Evolutionary conservation across 805 yeast genomes (phyloP), one percentile per base, ranked within the genome.

Genomic region (Candida odintsovae): DNA sequence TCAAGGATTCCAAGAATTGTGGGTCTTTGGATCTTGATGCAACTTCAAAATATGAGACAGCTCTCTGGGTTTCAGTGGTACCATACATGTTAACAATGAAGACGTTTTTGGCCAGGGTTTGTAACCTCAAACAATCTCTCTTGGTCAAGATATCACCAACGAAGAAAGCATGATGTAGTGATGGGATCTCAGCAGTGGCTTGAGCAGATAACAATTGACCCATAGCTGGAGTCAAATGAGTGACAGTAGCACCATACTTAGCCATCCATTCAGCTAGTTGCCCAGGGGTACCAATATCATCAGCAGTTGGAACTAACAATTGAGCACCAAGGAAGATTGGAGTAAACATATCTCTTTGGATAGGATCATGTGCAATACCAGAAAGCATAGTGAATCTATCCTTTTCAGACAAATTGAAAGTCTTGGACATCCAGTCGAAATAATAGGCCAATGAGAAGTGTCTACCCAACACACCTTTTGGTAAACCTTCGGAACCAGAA

Each of bases 201-300:
- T 94, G 97, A 6, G 98, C 97, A 50, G 96, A 85, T 57, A 94
- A 73, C 48, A 94, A 72, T 68, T 94, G 99, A 51, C 99, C 99
- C 99, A 95, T 94, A 6, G 99, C 99, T 5, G 99, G 99, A 1
- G 99, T 94, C 68, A 94, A 77, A 67, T 94, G 99, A 1, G 99
- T 94, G 1, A 94, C 97, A 2, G 97, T 84, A 23, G 97, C 97
- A 15, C 86, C 87, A 57, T 90, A 80, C 47, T 76, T 81, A 29
- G 83, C 79, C 96, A 94, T 90, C 99, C 99, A 94, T 58, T 88
- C 94, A 7, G 99, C 99, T 46, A 94, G 75, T 61, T 86, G 82
- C 26, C 99, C 99, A 6, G 99, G 99, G 3, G 99, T 94, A 41
- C 99, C 99, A 58, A 94, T 94, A 65, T 94, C 99, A 66, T 94